Evolutionary conservation across 75 land plant species (phyloP).

Genomic region (Pinus tabuliformis): DNA sequence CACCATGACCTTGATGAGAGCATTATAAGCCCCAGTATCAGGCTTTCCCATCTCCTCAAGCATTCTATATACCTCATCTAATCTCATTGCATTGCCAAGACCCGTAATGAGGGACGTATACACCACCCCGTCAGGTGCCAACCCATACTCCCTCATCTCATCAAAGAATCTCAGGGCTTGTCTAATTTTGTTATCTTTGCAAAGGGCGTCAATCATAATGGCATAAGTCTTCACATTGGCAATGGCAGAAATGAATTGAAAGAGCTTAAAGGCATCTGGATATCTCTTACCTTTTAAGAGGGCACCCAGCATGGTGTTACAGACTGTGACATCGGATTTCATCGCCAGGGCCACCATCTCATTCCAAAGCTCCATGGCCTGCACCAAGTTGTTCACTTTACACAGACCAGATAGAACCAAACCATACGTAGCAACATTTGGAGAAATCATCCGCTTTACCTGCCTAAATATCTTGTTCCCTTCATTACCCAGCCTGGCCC

Average conservation of each 20-base stretch:
- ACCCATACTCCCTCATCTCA: conserved; percentile 48
- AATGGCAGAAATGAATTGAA: conserved; percentile 1
- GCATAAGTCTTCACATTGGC: conserved; percentile 21
- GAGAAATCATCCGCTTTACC: conserved; percentile 27
- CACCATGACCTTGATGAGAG: conserved; percentile 52
- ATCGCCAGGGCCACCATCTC: conserved; percentile 44
- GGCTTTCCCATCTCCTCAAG: conserved; percentile 25
- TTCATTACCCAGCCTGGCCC: conserved; percentile 31
- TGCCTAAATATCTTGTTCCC: conserved; percentile 14
- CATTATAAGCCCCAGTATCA: conserved; percentile 34
- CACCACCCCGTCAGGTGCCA: conserved; percentile 21
- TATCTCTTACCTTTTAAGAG: conserved; percentile 34
- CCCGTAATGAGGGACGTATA: conserved; percentile 33
- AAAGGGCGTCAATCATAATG: conserved; percentile 44
- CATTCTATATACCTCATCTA: conserved; percentile 28
- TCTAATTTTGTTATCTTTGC: conserved; percentile 30
- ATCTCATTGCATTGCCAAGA: conserved; percentile 25
- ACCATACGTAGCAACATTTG: conserved; percentile 32
- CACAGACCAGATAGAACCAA: conserved; percentile 42
- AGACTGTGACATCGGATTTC: conserved; percentile 18
- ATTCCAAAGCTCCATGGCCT: conserved; percentile 50
- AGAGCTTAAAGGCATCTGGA: conserved; percentile 42
- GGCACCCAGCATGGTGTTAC: conserved; percentile 35
- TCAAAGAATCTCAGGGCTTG: conserved; percentile 28
- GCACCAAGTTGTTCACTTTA: conserved; percentile 34